phyloP scores from a whole-genome alignment of 805 yeast genomes.

The Metschnikowia vanudenii region DNA sequence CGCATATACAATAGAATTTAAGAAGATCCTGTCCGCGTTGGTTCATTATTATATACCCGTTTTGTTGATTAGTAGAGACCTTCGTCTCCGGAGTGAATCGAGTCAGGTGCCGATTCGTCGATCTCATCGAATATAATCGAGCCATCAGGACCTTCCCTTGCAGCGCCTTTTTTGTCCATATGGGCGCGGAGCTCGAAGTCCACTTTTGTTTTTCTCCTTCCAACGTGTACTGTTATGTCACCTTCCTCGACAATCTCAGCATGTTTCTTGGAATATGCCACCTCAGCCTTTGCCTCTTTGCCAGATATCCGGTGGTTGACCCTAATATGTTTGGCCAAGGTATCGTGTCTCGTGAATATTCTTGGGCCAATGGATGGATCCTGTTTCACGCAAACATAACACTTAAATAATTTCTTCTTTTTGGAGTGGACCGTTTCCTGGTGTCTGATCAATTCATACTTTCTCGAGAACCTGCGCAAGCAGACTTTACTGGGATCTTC shows the following conservation, averaged over 20 bases:
- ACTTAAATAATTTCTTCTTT: conserved; percentile 79
- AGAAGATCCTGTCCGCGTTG: background rate
- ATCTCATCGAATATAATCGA: conserved; percentile 15
- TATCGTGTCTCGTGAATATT: conserved; percentile 92
- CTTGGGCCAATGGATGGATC: conserved; percentile 56
- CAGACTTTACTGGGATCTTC: conserved; percentile 43
- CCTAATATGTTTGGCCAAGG: conserved; percentile 82
- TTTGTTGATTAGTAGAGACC: conserved; percentile 3
- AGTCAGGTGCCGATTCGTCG: conserved; percentile 18
- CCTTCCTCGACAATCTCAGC: conserved; percentile 51
- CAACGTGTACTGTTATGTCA: conserved; percentile 46
- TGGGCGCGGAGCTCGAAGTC: conserved; percentile 46
- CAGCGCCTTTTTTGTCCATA: conserved; percentile 36
- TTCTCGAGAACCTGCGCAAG: conserved; percentile 47
- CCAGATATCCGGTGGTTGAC: conserved; percentile 47
- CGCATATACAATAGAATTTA: background rate
- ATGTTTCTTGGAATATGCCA: conserved; percentile 44
- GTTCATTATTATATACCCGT: background rate
- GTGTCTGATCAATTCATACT: conserved; percentile 91
- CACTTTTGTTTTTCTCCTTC: conserved; percentile 45
- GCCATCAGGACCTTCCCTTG: conserved; percentile 20
- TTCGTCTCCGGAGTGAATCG: conserved; percentile 14
- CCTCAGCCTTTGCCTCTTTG: conserved; percentile 48
- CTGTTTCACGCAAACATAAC: conserved; percentile 80
- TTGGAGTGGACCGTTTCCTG: conserved; percentile 95